phyloP scores from a whole-genome alignment of 1,139 yeast genomes.

The Martiniozyma asiatica region DNA sequence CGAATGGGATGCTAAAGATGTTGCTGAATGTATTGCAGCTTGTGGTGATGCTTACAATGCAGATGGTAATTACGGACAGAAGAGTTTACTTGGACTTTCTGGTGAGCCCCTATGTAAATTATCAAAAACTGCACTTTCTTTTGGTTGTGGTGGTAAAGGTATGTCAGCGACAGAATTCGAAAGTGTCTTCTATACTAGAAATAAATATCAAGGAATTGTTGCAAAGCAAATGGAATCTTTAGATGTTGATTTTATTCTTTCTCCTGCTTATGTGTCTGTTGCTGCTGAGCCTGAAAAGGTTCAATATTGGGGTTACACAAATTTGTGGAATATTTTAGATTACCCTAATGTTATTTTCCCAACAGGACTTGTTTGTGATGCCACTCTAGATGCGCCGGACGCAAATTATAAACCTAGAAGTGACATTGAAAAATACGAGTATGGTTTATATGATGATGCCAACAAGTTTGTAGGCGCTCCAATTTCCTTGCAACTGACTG shows the following conservation, averaged over 20 bases:
- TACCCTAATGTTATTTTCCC: slow-evolving; percentile 49
- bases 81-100: slow-evolving; percentile 32
- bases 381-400: slow-evolving; percentile 17
- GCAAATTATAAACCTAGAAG: slow-evolving; percentile 23
- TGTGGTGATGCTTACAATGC: slow-evolving; percentile 36
- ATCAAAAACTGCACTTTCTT: slow-evolving; percentile 39
- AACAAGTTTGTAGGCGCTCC: slow-evolving; percentile 35
- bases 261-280: slow-evolving; percentile 57
- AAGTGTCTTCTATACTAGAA: slow-evolving; percentile 32
- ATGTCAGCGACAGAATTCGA: slow-evolving; percentile 31
- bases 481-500: slow-evolving; percentile 36
- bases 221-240: slow-evolving; percentile 34
- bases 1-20: slow-evolving; percentile 40
- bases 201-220: slow-evolving; percentile 37
- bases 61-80: slow-evolving; percentile 45
- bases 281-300: slow-evolving; percentile 55
- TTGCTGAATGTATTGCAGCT: slow-evolving; percentile 34
- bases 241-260: slow-evolving; percentile 49
- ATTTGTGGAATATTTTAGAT: slow-evolving; percentile 52
- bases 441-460: slow-evolving; percentile 23
- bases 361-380: slow-evolving; percentile 18
- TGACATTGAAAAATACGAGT: slow-evolving; percentile 31
- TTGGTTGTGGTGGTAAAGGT: slow-evolving; percentile 42
- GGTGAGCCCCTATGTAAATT: slow-evolving; percentile 52
- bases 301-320: slow-evolving; percentile 66